Base-by-base conservation (phyloP, 2,329 filamentous ascomycete genomes). In the Neonectria sp. region DNA sequence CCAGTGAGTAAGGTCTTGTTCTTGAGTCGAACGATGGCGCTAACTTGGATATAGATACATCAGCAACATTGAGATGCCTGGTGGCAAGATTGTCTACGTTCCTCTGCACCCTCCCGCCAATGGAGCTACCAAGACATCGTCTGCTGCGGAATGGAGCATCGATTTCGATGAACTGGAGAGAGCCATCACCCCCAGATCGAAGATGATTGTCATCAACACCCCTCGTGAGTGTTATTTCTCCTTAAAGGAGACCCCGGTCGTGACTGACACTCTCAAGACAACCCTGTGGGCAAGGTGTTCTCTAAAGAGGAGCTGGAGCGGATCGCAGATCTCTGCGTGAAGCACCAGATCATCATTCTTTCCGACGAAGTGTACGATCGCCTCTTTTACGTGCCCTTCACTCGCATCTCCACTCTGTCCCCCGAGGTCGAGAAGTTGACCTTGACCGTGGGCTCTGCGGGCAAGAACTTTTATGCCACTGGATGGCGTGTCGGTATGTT, bases 391-490 rank as follows among this genome's bases (percentile, higher is more conserved):
- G 93, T 95, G 1, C 95, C 95, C 1, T 99, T 98, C 79, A 98
- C 95, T 1, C 90, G 96, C 74, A 92, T 98, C 62, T 94, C 94
- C 27, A 98, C 95, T 0, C 85, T 99, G 21, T 97, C 94, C 0
- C 95, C 95, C 0, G 95, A 98, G 79, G 90, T 98, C 58, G 95
- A 95, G 74, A 90, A 90, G 65, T 87, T 97, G 72, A 98, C 96
- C 5, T 83, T 99, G 55, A 98, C 96, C 0, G 96, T 99, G 33
- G 96, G 96, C 24, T 97, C 95, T 0, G 96, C 95, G 1, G 96
- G 96, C 75, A 99, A 99, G 88, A 97, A 96, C 85, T 99, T 99
- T 82, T 98, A 98, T 78, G 94, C 94, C 63, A 99, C 96, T 0
- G 96, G 96, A 55, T 99, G 96, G 96, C 91, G 96, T 65, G 95